Percentiles rank a stretch among this genome's conserved stretches.
Conservation (phyloP, 768 basidiomycete species). For the Chalciporus pseudorubinellus region DNA sequence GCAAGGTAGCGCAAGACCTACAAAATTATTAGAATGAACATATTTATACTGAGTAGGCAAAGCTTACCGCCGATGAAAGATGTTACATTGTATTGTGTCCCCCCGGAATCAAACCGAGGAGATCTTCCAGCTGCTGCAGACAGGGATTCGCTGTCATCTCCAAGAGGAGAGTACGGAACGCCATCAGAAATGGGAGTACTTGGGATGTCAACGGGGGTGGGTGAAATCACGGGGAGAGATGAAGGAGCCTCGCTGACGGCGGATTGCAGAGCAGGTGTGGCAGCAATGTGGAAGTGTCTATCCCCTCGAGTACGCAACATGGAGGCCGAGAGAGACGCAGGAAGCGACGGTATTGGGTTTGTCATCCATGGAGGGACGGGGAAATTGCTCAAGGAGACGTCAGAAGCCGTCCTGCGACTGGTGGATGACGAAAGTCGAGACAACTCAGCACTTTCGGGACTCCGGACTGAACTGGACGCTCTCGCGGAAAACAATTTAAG, state of each 20-base stretch:
- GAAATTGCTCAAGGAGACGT: slow-evolving; percentile 73
- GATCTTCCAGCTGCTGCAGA: slow-evolving; percentile 13
- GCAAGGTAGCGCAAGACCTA: slow-evolving; percentile 36
- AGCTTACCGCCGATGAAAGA: slow-evolving; percentile 61
- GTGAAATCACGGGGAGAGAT: slow-evolving; percentile 30
- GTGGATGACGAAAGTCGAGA: slow-evolving; percentile 23
- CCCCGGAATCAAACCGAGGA: slow-evolving; percentile 40
- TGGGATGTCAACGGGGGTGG: slow-evolving; percentile 21
- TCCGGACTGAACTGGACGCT: slow-evolving; percentile 27
- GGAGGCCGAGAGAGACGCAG: slow-evolving; percentile 11
- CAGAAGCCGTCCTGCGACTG: slow-evolving; percentile 32
- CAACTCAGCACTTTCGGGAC: slow-evolving; percentile 7
- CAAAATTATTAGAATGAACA: slow-evolving; percentile 2
- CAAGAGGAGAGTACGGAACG: slow-evolving; percentile 18
- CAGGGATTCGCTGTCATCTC: slow-evolving; percentile 12
- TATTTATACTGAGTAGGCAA: neutral
- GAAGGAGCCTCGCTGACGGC: slow-evolving; percentile 4
- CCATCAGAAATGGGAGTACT: slow-evolving; percentile 11
- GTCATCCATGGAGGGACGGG: slow-evolving; percentile 54
- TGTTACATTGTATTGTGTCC: slow-evolving; percentile 67
- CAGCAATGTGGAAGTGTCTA: slow-evolving; percentile 18
- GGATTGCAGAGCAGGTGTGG: neutral
- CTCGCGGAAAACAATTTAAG: slow-evolving; percentile 45
- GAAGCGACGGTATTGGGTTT: slow-evolving; percentile 14
- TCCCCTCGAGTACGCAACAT: slow-evolving; percentile 23